Evolutionary conservation across 2,329 filamentous ascomycete genomes (phyloP), one percentile per base, ranked within the genome.

Genomic region (Aspergillus bombycis): DNA sequence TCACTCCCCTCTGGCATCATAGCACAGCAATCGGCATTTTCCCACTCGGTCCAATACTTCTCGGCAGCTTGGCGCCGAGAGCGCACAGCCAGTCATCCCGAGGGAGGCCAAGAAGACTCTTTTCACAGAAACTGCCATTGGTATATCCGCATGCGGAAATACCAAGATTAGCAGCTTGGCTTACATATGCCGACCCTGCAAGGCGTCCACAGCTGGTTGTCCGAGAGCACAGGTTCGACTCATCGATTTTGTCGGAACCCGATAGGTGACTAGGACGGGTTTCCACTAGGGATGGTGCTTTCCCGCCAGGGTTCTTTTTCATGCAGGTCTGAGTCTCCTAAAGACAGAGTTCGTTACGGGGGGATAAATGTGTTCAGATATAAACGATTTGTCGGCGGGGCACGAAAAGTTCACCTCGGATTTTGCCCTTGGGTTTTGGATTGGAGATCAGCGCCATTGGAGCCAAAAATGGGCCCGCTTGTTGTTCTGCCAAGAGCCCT

Each of bases 21-120:
- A 36, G 19, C 19, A 34, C n/a, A 58, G 16, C 30, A 36, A 45
- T 30, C 19, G 16, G 30, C 43, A 36, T 38, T 50, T 14, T n/a
- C 43, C n/a, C 41, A 48, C 23, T 46, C 28, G 28, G 43, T 16
- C 21, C 8, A 19, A 50, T 19, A 50, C 21, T 11, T 46, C 57
- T 58, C 41, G 57, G 57, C 57, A 50, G 21, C 41, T 58, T 58
- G 57, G 57, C 57, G 43, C 57, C 26, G n/a, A 58, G 57, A 23
- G 43, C 46, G 26, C 21, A 36, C 30, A 36, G 16, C 57, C 57
- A 38, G 43, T 58, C 30, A 58, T 30, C 34, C 32, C 52, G 4
- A 36, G 30, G 26, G 4, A 23, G 45, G 56, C 56, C 56, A 58
- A 58, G 56, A 50, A 19, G n/a, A 14, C 30, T 26, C 52, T 16